Conservation (phyloP, 345 rosid genomes). For the Euphorbia pulcherrima region DNA sequence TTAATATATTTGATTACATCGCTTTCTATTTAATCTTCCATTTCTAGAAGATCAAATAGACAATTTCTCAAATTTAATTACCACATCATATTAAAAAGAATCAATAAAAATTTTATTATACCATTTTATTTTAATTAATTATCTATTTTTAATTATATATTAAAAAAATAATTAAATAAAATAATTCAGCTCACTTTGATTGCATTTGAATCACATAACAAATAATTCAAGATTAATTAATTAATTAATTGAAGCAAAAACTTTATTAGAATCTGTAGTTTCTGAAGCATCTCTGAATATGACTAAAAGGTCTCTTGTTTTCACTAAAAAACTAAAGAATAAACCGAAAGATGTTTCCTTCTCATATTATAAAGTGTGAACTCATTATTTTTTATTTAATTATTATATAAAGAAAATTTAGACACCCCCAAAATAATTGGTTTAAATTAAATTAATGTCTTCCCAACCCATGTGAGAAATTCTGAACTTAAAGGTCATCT, state of each 20-base stretch:
- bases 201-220: not conserved
- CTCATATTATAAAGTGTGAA: not conserved
- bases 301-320: constrained; percentile 13
- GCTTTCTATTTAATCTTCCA: too few relatives aligned
- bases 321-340: constrained; percentile 13
- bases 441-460: not conserved
- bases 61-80: too few relatives aligned
- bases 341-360: constrained; percentile 17
- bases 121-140: too few relatives aligned
- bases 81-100: too few relatives aligned
- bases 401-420: not conserved
- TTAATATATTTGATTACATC: too few relatives aligned
- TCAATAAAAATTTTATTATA: too few relatives aligned
- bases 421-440: constrained; percentile 1
- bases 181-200: constrained; percentile 9
- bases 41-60: too few relatives aligned
- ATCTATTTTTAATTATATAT: too few relatives aligned
- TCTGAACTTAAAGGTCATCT: constrained; percentile 18
- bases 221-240: not conserved
- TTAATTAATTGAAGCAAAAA: too few relatives aligned
- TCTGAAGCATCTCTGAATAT: constrained; percentile 11
- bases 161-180: constrained; percentile 15
- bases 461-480: constrained; percentile 31
- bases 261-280: constrained; percentile 5
- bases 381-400: not conserved